phyloP scores from a whole-genome alignment of 305 asterid species.

The Rubia tinctorum region DNA sequence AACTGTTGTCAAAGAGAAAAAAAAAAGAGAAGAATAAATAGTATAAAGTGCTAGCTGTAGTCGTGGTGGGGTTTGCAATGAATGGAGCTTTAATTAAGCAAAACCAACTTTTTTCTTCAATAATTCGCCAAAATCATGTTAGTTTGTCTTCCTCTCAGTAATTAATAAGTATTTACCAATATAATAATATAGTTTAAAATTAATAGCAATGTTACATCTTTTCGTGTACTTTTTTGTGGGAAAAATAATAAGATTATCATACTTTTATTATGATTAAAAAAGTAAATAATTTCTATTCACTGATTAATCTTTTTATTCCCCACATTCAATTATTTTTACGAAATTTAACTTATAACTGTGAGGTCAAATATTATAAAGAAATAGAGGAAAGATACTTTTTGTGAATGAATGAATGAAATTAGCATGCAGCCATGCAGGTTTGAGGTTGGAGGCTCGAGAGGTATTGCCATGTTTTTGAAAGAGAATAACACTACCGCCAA shows the following conservation, averaged over 20 bases:
- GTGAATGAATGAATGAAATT: neutral
- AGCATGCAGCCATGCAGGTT: neutral
- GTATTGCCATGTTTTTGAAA: neutral
- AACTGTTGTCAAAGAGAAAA: neutral
- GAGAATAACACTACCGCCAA: neutral
- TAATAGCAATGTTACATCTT: neutral
- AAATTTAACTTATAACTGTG: no score
- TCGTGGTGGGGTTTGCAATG: neutral
- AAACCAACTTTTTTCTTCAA: neutral
- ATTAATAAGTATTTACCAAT: neutral
- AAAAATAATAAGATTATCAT: no score
- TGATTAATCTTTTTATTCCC: no score
- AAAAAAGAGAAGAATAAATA: neutral
- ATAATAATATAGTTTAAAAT: neutral
- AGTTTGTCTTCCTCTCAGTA: constrained; percentile 1
- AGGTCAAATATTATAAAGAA: no score
- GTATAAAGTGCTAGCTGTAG: neutral
- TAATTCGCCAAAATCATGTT: neutral
- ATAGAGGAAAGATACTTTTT: no score
- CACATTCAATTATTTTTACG: no score
- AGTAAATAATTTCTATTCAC: no score
- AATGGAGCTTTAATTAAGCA: neutral
- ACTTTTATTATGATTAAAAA: no score
- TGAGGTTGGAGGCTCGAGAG: constrained; percentile 3
- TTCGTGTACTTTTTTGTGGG: no score